Percentiles rank a stretch among this genome's conserved stretches.
These are phyloP conservation scores for Penicillium sp. DNA, from an alignment of 2,329 filamentous ascomycete genomes.

Conservation along the genomic window DNA sequence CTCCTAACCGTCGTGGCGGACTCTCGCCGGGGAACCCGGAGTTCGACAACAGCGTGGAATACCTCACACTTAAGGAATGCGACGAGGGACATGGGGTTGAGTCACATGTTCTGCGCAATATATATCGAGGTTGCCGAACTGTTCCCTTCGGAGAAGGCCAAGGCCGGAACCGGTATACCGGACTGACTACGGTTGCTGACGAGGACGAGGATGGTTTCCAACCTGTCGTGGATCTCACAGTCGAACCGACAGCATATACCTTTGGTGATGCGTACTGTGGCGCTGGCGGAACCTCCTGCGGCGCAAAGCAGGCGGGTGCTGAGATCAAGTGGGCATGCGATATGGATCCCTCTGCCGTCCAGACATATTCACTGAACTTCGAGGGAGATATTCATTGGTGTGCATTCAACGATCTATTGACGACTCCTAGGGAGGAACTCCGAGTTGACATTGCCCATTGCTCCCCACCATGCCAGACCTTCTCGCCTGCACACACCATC, in stretches of 20 bases:
- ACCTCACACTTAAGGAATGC: slow-evolving; percentile 32
- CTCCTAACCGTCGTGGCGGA: background rate
- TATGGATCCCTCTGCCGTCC: slow-evolving; percentile 56
- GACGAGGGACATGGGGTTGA: slow-evolving; percentile 24
- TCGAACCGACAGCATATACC: slow-evolving; percentile 54
- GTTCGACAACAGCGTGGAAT: slow-evolving; percentile 13
- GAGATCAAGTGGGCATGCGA: slow-evolving; percentile 66
- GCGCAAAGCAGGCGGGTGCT: slow-evolving; percentile 62
- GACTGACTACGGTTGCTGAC: background rate
- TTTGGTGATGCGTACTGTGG: slow-evolving; percentile 74
- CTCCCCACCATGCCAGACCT: slow-evolving; percentile 76
- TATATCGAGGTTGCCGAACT: slow-evolving; percentile 39
- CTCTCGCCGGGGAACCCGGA: background rate
- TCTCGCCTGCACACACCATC: slow-evolving; percentile 70
- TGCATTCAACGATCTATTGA: slow-evolving; percentile 50
- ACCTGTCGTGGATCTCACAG: slow-evolving; percentile 25
- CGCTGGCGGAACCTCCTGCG: slow-evolving; percentile 69
- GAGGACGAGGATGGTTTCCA: background rate
- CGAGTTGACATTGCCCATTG: slow-evolving; percentile 71
- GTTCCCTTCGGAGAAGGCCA: slow-evolving; percentile 30
- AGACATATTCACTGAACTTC: slow-evolving; percentile 64
- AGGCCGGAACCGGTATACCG: background rate
- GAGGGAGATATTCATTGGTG: slow-evolving; percentile 35
- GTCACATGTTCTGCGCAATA: slow-evolving; percentile 24
- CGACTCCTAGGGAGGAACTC: slow-evolving; percentile 32